Evolutionary conservation across 768 basidiomycete genomes (phyloP).

Genomic region (Imleria badia): DNA sequence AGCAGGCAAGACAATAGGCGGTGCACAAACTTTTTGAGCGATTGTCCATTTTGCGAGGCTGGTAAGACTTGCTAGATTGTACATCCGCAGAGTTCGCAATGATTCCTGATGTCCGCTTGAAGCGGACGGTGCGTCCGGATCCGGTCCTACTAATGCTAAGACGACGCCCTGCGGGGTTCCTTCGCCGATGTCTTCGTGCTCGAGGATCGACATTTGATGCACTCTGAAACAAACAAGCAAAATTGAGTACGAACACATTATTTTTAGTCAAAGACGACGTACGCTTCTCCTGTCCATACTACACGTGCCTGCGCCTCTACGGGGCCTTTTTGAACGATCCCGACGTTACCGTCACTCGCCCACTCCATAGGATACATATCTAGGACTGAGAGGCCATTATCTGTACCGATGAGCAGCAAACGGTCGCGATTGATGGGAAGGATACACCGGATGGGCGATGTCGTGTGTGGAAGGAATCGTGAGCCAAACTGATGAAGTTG

Average conservation of each 20-base stretch:
- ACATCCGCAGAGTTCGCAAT: constrained; percentile 69
- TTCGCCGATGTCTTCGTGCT: constrained; percentile 57
- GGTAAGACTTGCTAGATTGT: constrained; percentile 72
- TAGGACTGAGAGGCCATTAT: constrained; percentile 76
- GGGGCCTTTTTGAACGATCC: constrained; percentile 54
- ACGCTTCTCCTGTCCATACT: constrained; percentile 83
- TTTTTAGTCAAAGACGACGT: constrained; percentile 20
- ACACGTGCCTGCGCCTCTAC: constrained; percentile 65
- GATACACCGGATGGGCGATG: constrained; percentile 69
- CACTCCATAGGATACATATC: constrained; percentile 81
- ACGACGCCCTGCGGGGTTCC: constrained; percentile 70
- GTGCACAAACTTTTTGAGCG: constrained; percentile 55
- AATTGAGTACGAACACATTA: neutral
- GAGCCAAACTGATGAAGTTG: constrained; percentile 80
- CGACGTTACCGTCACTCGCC: constrained; percentile 43
- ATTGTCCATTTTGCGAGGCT: constrained; percentile 76
- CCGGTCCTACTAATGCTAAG: constrained; percentile 70
- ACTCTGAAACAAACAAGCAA: constrained; percentile 45
- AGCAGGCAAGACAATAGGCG: neutral
- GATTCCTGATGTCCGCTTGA: constrained; percentile 53
- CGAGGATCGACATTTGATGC: constrained; percentile 74
- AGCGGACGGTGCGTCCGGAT: constrained; percentile 42
- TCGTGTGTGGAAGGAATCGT: constrained; percentile 80
- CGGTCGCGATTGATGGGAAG: constrained; percentile 66
- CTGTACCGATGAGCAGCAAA: constrained; percentile 75